Evolutionary conservation across 345 rosid genomes (phyloP), one percentile per base, ranked within the genome.

Genomic region (Viola odorata): DNA sequence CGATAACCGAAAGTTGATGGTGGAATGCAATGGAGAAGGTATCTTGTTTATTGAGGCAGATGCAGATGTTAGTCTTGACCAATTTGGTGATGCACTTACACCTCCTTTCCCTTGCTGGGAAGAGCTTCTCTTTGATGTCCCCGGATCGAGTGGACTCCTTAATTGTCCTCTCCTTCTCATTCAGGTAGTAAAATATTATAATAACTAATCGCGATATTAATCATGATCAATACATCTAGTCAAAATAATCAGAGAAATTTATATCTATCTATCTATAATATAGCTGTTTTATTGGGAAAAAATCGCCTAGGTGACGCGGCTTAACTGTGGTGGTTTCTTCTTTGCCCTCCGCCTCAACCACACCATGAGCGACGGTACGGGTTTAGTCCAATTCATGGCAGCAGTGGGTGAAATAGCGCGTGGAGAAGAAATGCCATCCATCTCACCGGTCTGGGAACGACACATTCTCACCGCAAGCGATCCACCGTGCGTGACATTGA

Each of bases 21-120:
- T 73, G 48, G 69, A 67, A n/a, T 73, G 73, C 15, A 73, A 12
- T 1, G 73, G 65, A 1, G 61, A 73, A 44, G 77, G 72, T 8
- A 53, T 62, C 23, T 8, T 73, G 56, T 73, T 73, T 15, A 51
- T 73, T 5, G 64, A 63, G 41, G 76, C 72, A 1, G 57, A 66
- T 13, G 69, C 69, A n/a, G 55, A 57, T 23, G 39, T 57, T 3
- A n/a, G 16, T 0, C 0, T 73, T 38, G 53, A 56, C 5, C 58
- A 66, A 9, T 44, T 72, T 0, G 60, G 64, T 3, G 72, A 63
- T 23, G 4, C 37, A 10, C 55, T 58, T 0, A 57, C 10, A 5
- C 76, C 72, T 3, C 76, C 69, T 7, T 66, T 36, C 13, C 68
- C 76, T n/a, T 47, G 58, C 57, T n/a, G 57, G 32, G 60, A 52